Percentiles rank a stretch among this genome's conserved stretches.
Conservation (phyloP, 257 asterid species). For the Dorcoceras hygrometricum region DNA sequence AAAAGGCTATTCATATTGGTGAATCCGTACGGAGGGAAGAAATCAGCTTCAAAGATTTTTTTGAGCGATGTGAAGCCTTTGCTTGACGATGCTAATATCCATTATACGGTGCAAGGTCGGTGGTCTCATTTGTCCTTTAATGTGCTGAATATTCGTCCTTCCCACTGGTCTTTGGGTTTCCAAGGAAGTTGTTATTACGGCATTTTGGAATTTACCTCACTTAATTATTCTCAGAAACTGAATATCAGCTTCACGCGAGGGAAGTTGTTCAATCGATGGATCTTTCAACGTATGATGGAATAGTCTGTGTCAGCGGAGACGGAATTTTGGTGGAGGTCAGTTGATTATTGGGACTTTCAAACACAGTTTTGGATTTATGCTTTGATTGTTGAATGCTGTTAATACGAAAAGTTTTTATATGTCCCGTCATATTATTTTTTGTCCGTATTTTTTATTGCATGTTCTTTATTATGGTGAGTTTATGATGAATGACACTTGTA, state of each 20-base stretch:
- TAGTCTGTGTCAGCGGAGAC: constrained; percentile 93
- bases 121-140: not conserved
- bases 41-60: constrained; percentile 66
- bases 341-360: constrained; percentile 16
- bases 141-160: not conserved
- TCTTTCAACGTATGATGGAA: constrained; percentile 68
- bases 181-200: not conserved
- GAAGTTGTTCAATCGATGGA: constrained; percentile 67
- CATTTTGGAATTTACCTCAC: constrained; percentile 10
- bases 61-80: constrained; percentile 70
- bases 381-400: not conserved
- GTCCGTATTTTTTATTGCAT: too few species aligned
- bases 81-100: constrained; percentile 80
- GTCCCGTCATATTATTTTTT: not conserved
- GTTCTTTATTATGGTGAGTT: not conserved
- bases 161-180: not conserved
- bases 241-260: constrained; percentile 75
- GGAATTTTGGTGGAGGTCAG: constrained; percentile 93
- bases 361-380: constrained; percentile 5
- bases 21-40: constrained; percentile 92
- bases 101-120: constrained; percentile 63
- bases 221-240: constrained; percentile 57
- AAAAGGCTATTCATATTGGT: constrained; percentile 69
- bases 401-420: not conserved
- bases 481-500: not conserved